These are phyloP conservation scores for Flaveria ramosissima DNA, from an alignment of 129 eudicot genomes.

Conservation along the genomic window DNA sequence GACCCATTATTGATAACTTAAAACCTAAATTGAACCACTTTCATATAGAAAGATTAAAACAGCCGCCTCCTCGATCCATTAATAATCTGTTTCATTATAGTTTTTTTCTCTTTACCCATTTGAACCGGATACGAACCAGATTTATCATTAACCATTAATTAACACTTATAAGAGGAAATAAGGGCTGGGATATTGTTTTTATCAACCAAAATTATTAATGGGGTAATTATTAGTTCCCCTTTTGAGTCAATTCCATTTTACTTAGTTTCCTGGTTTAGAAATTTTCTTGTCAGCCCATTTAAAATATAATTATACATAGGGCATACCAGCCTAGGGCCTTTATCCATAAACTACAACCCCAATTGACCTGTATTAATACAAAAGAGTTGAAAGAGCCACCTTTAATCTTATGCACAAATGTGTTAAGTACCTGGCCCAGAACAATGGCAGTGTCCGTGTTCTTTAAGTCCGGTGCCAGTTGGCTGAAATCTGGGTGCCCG, in stretches of 20 bases:
- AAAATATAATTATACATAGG: no score
- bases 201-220: background rate
- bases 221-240: background rate
- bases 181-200: background rate
- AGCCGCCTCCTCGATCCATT: background rate
- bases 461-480: conserved; percentile 67
- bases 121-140: no score
- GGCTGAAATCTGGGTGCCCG: conserved; percentile 88
- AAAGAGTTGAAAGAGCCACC: background rate
- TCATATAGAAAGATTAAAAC: background rate
- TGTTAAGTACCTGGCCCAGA: conserved; percentile 79
- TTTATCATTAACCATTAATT: no score
- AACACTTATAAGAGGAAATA: no score
- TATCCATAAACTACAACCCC: background rate
- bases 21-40: background rate
- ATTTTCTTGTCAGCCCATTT: no score
- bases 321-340: background rate
- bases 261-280: no score
- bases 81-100: no score
- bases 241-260: background rate
- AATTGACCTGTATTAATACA: background rate
- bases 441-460: conserved; percentile 94
- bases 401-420: background rate
- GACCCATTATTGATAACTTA: background rate
- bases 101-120: no score